Conservation (phyloP, 164 flowering plant species). For the Piper longum region DNA sequence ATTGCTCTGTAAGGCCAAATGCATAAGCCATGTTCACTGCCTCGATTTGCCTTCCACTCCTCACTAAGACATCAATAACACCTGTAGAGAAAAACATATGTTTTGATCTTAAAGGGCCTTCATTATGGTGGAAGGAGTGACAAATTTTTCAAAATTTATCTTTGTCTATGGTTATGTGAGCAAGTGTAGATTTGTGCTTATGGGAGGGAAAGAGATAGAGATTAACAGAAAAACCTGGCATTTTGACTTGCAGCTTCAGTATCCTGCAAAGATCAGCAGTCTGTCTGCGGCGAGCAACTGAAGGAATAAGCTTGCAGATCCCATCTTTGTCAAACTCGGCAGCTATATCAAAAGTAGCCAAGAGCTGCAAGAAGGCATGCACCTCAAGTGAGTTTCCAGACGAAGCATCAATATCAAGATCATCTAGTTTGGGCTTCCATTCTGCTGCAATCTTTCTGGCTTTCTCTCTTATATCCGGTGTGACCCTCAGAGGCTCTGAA, state of each 20-base stretch:
- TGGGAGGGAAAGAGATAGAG: too few species aligned
- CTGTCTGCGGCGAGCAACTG: constrained; percentile 91
- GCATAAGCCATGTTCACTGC: constrained; percentile 89
- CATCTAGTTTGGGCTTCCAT: constrained; percentile 86
- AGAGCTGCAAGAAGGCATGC: constrained; percentile 89
- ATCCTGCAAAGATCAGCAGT: constrained; percentile 76
- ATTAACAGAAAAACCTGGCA: constrained; percentile 51
- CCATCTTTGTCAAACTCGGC: constrained; percentile 65
- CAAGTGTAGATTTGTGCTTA: neutral
- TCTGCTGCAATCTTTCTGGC: constrained; percentile 73
- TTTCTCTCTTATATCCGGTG: constrained; percentile 41
- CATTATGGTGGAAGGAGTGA: neutral
- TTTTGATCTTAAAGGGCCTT: neutral
- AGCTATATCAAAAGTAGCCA: constrained; percentile 65
- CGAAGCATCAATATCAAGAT: constrained; percentile 64
- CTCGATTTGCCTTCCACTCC: constrained; percentile 80
- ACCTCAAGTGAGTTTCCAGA: constrained; percentile 94
- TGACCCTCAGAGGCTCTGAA: constrained; percentile 24
- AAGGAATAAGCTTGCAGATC: constrained; percentile 56
- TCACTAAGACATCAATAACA: constrained; percentile 66
- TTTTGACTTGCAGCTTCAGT: constrained; percentile 65
- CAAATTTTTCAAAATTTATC: neutral
- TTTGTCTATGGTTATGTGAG: neutral
- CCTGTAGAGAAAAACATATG: constrained; percentile 28
- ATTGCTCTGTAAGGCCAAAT: constrained; percentile 68